These are phyloP conservation scores for Blepharisma japonicum DNA, from an alignment of 73 alveolate species.

Conservation along the genomic window DNA sequence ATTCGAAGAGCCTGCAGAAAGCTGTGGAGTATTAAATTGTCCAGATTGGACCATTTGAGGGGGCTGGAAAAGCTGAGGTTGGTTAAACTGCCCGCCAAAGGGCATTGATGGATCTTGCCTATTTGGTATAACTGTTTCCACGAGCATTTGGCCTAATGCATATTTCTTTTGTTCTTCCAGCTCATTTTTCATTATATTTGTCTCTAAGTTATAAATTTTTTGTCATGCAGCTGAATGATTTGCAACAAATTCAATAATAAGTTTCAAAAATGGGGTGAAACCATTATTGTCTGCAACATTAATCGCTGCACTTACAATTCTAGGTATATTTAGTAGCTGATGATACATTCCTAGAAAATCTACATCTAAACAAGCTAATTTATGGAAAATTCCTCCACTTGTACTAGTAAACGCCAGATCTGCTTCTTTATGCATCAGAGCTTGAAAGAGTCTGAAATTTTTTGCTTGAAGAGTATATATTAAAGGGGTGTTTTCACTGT, in stretches of 20 bases:
- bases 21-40: too few species aligned
- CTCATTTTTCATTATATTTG: conserved; percentile 33
- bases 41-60: too few species aligned
- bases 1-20: neutral
- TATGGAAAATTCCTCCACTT: conserved; percentile 49
- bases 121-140: too few species aligned
- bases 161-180: conserved; percentile 35
- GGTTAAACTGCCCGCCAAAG: neutral
- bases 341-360: conserved; percentile 52
- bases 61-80: neutral
- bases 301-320: conserved; percentile 37
- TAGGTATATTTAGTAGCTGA: conserved; percentile 37
- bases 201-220: conserved; percentile 34
- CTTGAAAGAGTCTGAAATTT: neutral
- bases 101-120: neutral
- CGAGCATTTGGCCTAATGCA: neutral
- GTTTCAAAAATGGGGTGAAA: conserved; percentile 71
- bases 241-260: conserved; percentile 33
- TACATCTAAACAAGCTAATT: neutral
- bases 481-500: conserved; percentile 35
- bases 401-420: conserved; percentile 24
- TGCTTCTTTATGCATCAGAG: conserved; percentile 32
- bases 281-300: conserved; percentile 79
- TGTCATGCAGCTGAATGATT: conserved; percentile 32
- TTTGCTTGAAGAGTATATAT: conserved; percentile 33